Percentiles rank a stretch among this genome's conserved stretches.
phyloP scores from a whole-genome alignment of 108 stramenopile species.

The Skeletonema grethae region DNA sequence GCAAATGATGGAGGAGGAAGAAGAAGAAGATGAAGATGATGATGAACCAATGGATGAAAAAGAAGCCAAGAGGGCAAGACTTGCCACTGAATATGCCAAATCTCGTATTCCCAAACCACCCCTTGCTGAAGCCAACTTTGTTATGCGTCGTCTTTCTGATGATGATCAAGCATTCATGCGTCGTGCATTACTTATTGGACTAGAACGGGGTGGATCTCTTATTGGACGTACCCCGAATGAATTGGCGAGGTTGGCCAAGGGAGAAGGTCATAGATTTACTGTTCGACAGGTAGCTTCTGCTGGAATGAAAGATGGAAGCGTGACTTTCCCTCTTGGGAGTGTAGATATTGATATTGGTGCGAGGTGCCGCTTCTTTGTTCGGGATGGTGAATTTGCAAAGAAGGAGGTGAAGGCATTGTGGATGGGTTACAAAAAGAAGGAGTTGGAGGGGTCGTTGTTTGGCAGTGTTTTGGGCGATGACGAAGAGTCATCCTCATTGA shows the following conservation, averaged over 20 bases:
- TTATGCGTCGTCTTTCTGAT: constrained; percentile 78
- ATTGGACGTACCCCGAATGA: constrained; percentile 63
- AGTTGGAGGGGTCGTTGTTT: constrained; percentile 43
- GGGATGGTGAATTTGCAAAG: constrained; percentile 83
- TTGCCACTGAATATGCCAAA: constrained; percentile 68
- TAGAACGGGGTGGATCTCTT: constrained; percentile 53
- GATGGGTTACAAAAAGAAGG: constrained; percentile 83
- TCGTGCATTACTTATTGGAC: constrained; percentile 71
- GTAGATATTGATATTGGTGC: constrained; percentile 76
- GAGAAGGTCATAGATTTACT: constrained; percentile 73
- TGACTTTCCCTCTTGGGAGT: constrained; percentile 77
- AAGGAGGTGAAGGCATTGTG: constrained; percentile 86
- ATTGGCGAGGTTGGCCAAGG: constrained; percentile 64
- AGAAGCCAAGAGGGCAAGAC: constrained; percentile 35
- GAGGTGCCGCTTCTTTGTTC: constrained; percentile 82
- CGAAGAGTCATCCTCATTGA: background rate
- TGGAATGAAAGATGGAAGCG: constrained; percentile 88
- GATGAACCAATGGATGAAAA: constrained; percentile 17
- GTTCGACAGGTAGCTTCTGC: constrained; percentile 83
- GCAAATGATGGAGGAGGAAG: constrained; percentile 48
- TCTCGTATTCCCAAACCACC: constrained; percentile 83
- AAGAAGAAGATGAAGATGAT: constrained; percentile 52
- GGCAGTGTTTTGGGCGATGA: constrained; percentile 15
- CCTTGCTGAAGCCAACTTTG: constrained; percentile 84
- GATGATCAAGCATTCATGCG: constrained; percentile 88